phyloP scores from a whole-genome alignment of 1,139 yeast genomes.

The Pichia kudriavzevii region DNA sequence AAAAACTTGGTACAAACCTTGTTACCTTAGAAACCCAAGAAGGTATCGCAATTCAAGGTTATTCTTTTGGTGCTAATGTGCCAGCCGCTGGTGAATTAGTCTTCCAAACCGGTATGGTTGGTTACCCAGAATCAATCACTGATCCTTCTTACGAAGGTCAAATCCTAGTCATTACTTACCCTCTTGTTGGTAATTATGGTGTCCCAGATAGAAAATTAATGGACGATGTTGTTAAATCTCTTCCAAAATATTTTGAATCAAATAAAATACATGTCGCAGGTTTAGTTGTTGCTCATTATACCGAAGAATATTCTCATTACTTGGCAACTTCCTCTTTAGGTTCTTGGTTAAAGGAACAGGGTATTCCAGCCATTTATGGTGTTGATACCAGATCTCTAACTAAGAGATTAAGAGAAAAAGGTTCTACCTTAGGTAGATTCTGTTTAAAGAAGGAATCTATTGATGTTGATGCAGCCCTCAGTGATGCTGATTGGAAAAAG shows the following conservation, averaged over 20 bases:
- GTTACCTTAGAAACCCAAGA: constrained; percentile 89
- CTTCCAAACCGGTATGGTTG: constrained; percentile 99
- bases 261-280: constrained; percentile 92
- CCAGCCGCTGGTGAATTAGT: constrained; percentile 96
- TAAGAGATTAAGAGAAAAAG: constrained; percentile 83
- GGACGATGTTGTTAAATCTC: constrained; percentile 66
- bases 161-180: constrained; percentile 92
- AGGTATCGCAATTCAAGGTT: constrained; percentile 88
- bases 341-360: constrained; percentile 85
- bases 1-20: constrained; percentile 30
- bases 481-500: constrained; percentile 41
- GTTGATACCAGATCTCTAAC: constrained; percentile 95
- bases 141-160: constrained; percentile 99
- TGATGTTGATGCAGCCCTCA: constrained; percentile 32
- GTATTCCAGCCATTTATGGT: constrained; percentile 94
- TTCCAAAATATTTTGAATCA: constrained; percentile 93
- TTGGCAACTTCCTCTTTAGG: constrained; percentile 90
- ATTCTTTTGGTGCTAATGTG: constrained; percentile 91
- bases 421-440: constrained; percentile 87
- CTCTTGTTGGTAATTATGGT: constrained; percentile 98
- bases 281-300: constrained; percentile 92
- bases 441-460: constrained; percentile 45
- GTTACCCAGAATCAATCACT: constrained; percentile 96
- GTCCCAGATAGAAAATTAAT: constrained; percentile 80
- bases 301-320: constrained; percentile 91